Evolutionary conservation across 345 rosid species (phyloP).

Genomic region (Turritis glabra): DNA sequence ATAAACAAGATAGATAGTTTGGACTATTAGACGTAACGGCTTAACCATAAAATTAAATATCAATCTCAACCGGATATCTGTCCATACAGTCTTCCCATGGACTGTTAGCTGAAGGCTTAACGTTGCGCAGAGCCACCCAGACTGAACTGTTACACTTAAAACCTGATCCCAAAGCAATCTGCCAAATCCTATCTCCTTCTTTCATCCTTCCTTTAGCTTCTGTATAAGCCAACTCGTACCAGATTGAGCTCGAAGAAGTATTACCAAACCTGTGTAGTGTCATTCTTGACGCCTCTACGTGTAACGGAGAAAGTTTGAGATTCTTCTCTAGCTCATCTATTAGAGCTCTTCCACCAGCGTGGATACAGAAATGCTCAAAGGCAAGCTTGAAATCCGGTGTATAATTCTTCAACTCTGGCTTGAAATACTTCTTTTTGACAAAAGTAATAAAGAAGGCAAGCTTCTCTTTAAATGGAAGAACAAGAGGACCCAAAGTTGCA

Average conservation of each 20-base stretch:
- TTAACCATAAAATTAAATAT: conserved; percentile 25
- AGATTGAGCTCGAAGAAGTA: conserved; percentile 67
- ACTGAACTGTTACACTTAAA: conserved; percentile 75
- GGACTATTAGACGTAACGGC: not conserved
- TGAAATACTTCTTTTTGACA: conserved; percentile 50
- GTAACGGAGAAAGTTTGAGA: conserved; percentile 53
- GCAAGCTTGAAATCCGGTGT: conserved; percentile 70
- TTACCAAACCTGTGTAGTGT: conserved; percentile 75
- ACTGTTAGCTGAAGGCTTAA: conserved; percentile 48
- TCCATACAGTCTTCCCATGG: conserved; percentile 64
- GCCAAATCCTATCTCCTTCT: conserved; percentile 70
- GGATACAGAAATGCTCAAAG: conserved; percentile 76
- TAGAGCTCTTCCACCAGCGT: conserved; percentile 68
- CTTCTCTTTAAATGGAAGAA: conserved; percentile 67
- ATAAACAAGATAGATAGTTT: conserved; percentile 11
- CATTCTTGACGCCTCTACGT: conserved; percentile 78
- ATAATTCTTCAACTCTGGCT: conserved; percentile 48
- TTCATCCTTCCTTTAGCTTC: conserved; percentile 70
- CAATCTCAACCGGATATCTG: conserved; percentile 40
- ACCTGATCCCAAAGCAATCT: conserved; percentile 75
- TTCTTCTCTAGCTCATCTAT: conserved; percentile 67
- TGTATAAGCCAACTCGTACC: conserved; percentile 69
- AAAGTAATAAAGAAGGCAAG: conserved; percentile 47
- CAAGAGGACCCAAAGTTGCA: conserved; percentile 60
- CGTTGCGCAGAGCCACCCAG: conserved; percentile 51